Base-by-base conservation (phyloP, 345 rosid genomes). In the Eucalyptus tenuipes region DNA sequence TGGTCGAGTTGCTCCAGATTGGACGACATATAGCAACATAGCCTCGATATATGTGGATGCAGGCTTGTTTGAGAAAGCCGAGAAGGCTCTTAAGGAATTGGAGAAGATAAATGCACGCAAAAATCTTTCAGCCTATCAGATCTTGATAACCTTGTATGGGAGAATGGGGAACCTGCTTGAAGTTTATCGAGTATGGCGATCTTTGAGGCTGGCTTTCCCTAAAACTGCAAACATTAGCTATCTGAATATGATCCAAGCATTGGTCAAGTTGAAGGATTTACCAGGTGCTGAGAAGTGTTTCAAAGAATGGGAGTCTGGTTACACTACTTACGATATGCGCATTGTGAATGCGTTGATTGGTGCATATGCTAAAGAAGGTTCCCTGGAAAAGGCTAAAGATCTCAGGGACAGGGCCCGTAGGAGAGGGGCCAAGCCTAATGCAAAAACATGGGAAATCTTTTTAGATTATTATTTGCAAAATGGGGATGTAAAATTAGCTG, bases 121-220 rank as follows among this genome's bases (percentile, higher is more conserved):
- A 48, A 94, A 96, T 92, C 93, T 94, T 87, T 93, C 92, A 71
- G 97, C 98, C 10, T 98, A 91, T 91, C 99, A 98, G 89, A 96
- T 94, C 88, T 94, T 98, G 59, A 93, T 98, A 85, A 96, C 99
- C 11, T 89, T 98, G 91, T 94, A 97, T 66, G 99, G 98, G 25
- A 87, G 92, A 52, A 90, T 91, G 5, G 98, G 98, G 4, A 97
- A 96, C 85, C 89, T 98, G 91, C 90, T 68, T 86, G 98, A 97
- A 91, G 97, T 95, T 90, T 95, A 98, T 91, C 93, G 99, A 88
- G 89, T 97, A 87, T 98, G 99, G 99, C 98, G 97, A 68, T 98
- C 99, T 9, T 85, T 95, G 94, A 93, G 97, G 94, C 92, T 98
- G 87, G 96, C 99, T 91, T 96, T 93, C 88, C 96, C 90, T 7